A percentile compares a stretch with the other conserved stretches of the same genome.
Conservation (phyloP, 1,284 basidiomycete genomes). For the Moesziomyces antarcticus region DNA sequence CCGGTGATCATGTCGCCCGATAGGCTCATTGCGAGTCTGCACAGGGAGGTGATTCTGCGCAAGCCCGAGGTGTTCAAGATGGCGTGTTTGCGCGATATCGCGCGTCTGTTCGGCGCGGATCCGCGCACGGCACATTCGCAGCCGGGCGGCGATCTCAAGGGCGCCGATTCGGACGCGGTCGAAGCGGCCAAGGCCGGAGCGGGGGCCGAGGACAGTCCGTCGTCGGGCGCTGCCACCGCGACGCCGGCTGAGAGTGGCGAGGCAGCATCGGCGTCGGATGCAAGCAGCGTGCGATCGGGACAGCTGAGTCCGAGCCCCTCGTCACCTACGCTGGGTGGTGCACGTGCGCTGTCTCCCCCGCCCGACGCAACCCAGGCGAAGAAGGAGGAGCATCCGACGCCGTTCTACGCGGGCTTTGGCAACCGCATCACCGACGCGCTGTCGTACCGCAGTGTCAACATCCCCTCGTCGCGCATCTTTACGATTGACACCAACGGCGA, state of each 20-base stretch:
- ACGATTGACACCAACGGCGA: slow-evolving; percentile 96
- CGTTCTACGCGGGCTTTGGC: slow-evolving; percentile 98
- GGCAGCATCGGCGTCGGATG: slow-evolving; percentile 2
- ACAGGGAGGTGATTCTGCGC: slow-evolving; percentile 75
- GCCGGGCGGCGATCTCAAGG: slow-evolving; percentile 22
- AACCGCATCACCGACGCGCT: slow-evolving; percentile 98
- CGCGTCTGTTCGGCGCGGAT: slow-evolving; percentile 82
- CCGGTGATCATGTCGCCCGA: slow-evolving; percentile 99
- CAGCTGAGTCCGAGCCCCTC: slow-evolving; percentile 9
- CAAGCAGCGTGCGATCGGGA: slow-evolving; percentile 67
- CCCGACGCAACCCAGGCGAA: slow-evolving; percentile 44
- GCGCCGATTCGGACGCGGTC: slow-evolving; percentile 5
- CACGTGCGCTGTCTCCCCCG: not conserved
- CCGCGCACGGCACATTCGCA: slow-evolving; percentile 25
- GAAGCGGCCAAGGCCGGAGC: slow-evolving; percentile 13
- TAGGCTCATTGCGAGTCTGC: slow-evolving; percentile 90
- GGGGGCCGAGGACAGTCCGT: slow-evolving; percentile 12
- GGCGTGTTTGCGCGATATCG: slow-evolving; percentile 97
- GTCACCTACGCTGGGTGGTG: slow-evolving; percentile 4
- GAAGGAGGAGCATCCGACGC: slow-evolving; percentile 67
- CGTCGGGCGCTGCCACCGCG: slow-evolving; percentile 31
- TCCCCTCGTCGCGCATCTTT: slow-evolving; percentile 94
- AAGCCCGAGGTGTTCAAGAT: slow-evolving; percentile 99
- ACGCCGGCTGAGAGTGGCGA: not conserved
- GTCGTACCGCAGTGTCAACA: slow-evolving; percentile 93